Conservation (phyloP, 116 monocot genomes). For the Papilionanthe hybrid region DNA sequence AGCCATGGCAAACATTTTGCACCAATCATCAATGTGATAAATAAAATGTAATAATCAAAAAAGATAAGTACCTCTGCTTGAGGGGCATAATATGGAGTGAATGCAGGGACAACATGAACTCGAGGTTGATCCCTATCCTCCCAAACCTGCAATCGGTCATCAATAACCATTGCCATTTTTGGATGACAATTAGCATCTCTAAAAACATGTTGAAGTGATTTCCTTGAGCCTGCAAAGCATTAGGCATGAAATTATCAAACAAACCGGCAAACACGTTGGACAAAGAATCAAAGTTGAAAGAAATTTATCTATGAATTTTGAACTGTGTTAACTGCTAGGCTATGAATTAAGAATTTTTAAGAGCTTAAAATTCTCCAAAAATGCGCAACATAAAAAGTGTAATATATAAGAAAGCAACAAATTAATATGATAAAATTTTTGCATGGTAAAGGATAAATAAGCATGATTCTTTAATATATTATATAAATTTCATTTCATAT, state of each 20-base stretch:
- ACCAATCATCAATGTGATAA: neutral
- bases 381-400: neutral
- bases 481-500: neutral
- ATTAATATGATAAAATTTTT: neutral
- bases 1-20: neutral
- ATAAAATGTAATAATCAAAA: neutral
- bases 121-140: conserved; percentile 85
- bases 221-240: conserved; percentile 49
- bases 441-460: neutral
- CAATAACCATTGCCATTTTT: conserved; percentile 96
- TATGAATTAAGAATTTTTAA: neutral
- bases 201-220: conserved; percentile 79
- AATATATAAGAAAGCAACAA: conserved; percentile 1
- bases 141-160: conserved; percentile 89
- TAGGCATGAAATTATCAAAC: neutral
- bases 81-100: conserved; percentile 90
- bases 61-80: conserved; percentile 73
- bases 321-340: neutral
- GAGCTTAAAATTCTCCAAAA: neutral
- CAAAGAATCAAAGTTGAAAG: neutral
- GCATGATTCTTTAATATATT: conserved; percentile 4
- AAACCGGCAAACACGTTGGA: neutral
- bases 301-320: neutral
- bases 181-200: conserved; percentile 81
- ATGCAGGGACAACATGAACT: conserved; percentile 92